phyloP scores from a whole-genome alignment of 768 basidiomycete genomes.

The Calocera viscosa region DNA sequence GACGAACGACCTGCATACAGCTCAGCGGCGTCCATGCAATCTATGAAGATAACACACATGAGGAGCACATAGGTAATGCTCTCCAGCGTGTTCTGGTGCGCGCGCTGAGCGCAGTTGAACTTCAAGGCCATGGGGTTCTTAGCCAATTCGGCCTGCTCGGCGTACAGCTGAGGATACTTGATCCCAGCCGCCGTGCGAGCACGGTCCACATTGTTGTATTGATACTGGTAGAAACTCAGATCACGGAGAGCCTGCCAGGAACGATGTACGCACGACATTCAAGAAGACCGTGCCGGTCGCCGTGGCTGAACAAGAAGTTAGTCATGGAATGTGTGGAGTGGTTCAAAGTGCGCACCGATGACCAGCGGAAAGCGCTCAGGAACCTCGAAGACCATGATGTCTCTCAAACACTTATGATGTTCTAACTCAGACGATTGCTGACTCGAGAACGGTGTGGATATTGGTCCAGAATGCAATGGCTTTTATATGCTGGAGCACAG shows the following conservation, averaged over 20 bases:
- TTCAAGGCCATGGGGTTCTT: conserved; percentile 38
- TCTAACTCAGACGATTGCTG: too few species aligned
- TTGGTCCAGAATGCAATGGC: too few species aligned
- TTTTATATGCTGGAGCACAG: too few species aligned
- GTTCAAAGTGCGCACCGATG: not conserved
- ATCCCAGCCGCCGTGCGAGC: conserved; percentile 45
- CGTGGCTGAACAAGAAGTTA: not conserved
- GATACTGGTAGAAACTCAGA: conserved; percentile 26
- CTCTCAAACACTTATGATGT: too few species aligned
- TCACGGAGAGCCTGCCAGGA: not conserved
- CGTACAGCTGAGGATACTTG: conserved; percentile 62
- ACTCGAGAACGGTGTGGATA: too few species aligned
- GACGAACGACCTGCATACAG: conserved; percentile 20
- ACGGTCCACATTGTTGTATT: conserved; percentile 30
- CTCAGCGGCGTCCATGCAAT: not conserved
- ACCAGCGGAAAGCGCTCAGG: not conserved
- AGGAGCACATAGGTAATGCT: conserved; percentile 2
- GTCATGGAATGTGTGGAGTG: not conserved
- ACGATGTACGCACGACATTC: not conserved
- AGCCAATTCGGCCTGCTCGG: conserved; percentile 48
- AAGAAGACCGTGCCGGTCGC: not conserved
- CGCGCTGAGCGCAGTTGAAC: conserved; percentile 17
- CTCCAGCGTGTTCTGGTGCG: conserved; percentile 15
- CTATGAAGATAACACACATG: not conserved
- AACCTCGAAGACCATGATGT: not conserved